These are phyloP conservation scores for Alternaria alternata DNA, from an alignment of 2,329 filamentous ascomycete genomes.

Conservation along the genomic window DNA sequence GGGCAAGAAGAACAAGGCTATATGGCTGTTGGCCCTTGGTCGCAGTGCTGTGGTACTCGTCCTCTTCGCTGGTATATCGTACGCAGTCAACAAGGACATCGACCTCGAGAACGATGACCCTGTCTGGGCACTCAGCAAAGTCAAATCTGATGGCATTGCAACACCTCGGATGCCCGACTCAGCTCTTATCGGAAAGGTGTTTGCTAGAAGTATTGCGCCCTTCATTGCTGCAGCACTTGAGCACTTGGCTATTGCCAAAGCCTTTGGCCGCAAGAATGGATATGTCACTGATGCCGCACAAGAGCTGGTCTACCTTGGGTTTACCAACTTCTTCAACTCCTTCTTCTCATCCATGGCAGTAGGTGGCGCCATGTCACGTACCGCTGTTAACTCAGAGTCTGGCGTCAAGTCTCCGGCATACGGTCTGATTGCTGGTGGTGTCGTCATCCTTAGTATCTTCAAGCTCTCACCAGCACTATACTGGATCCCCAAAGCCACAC, in stretches of 20 bases:
- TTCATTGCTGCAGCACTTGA: slow-evolving; percentile 69
- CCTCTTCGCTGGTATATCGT: slow-evolving; percentile 70
- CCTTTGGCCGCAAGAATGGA: slow-evolving; percentile 68
- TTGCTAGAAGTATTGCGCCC: slow-evolving; percentile 64
- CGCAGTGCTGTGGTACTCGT: slow-evolving; percentile 68
- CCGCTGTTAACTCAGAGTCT: slow-evolving; percentile 71
- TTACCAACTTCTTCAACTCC: slow-evolving; percentile 69
- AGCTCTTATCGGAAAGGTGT: slow-evolving; percentile 62
- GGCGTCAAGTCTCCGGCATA: slow-evolving; percentile 69
- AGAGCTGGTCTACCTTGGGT: slow-evolving; percentile 70
- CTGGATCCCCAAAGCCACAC: slow-evolving; percentile 72
- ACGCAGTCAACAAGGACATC: slow-evolving; percentile 65
- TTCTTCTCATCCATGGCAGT: slow-evolving; percentile 72
- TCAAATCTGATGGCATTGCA: slow-evolving; percentile 64
- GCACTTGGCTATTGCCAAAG: slow-evolving; percentile 70
- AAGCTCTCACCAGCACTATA: slow-evolving; percentile 68
- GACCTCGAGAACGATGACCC: slow-evolving; percentile 48
- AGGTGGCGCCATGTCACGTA: slow-evolving; percentile 72
- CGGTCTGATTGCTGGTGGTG: slow-evolving; percentile 67
- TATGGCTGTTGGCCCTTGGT: slow-evolving; percentile 68
- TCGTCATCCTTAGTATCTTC: slow-evolving; percentile 69
- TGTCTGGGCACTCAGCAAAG: slow-evolving; percentile 67
- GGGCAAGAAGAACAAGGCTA: slow-evolving; percentile 64
- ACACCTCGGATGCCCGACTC: slow-evolving; percentile 59
- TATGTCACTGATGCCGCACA: slow-evolving; percentile 71